phyloP scores from a whole-genome alignment of 164 flowering plant species.

The Aristolochia fimbriata region DNA sequence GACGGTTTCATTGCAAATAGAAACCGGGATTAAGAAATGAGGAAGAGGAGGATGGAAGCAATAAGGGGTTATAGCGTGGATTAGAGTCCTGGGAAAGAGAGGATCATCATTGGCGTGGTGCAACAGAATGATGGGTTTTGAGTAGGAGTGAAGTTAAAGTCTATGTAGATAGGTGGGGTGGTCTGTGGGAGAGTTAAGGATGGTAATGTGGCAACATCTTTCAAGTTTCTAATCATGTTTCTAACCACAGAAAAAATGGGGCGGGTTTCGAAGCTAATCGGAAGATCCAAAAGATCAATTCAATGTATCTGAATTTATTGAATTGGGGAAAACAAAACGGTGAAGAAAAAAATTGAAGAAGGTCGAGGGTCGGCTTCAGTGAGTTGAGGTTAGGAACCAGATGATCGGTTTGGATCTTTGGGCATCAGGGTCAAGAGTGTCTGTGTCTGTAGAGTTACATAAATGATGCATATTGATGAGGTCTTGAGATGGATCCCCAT shows the following conservation, averaged over 20 bases:
- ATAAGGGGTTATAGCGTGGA: not conserved
- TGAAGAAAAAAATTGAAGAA: too few species aligned
- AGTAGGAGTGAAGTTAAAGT: constrained; percentile 83
- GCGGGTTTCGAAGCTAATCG: too few species aligned
- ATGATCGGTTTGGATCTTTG: too few species aligned
- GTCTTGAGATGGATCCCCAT: too few species aligned
- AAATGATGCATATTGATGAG: too few species aligned
- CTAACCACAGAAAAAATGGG: not conserved
- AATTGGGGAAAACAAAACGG: too few species aligned
- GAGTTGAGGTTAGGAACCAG: too few species aligned
- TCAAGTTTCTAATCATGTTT: not conserved
- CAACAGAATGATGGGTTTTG: constrained; percentile 28
- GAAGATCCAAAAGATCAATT: too few species aligned
- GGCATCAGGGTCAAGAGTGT: too few species aligned
- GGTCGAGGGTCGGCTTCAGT: too few species aligned
- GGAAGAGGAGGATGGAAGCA: constrained; percentile 1
- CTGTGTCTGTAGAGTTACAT: too few species aligned
- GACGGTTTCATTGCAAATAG: constrained; percentile 14
- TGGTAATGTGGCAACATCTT: constrained; percentile 38
- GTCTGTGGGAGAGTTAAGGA: constrained; percentile 7
- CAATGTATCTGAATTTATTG: too few species aligned
- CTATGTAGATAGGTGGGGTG: constrained; percentile 16
- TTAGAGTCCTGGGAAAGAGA: not conserved
- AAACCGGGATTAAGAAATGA: not conserved
- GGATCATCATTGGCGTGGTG: constrained; percentile 1